Percentiles rank a stretch among this genome's conserved stretches.
Conservation (phyloP, 169 alveolate genomes). For the Cryptosporidium ubiquitum region DNA sequence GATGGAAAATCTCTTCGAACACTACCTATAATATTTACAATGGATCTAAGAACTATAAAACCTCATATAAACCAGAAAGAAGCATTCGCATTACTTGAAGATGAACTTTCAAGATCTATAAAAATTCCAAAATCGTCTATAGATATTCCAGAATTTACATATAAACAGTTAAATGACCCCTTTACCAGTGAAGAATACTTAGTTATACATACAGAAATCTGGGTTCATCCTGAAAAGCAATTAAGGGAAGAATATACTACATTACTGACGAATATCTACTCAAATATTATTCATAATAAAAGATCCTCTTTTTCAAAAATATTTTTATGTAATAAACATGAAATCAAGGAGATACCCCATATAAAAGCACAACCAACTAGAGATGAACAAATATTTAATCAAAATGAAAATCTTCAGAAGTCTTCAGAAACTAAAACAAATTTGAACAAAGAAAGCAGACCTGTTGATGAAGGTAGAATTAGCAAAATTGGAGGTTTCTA, state of each 20-base stretch:
- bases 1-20: neutral
- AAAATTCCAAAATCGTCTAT: constrained; percentile 23
- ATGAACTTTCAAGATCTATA: constrained; percentile 34
- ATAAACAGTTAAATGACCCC: constrained; percentile 39
- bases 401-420: neutral
- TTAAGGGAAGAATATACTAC: constrained; percentile 26
- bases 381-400: neutral
- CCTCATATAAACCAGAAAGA: constrained; percentile 41
- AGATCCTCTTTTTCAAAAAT: constrained; percentile 39
- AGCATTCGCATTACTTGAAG: constrained; percentile 43
- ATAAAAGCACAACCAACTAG: neutral
- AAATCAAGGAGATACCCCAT: constrained; percentile 38
- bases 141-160: constrained; percentile 64
- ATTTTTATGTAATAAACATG: constrained; percentile 39
- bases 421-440: neutral
- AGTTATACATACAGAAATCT: constrained; percentile 29
- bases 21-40: constrained; percentile 43
- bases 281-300: constrained; percentile 49
- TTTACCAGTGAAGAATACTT: constrained; percentile 14
- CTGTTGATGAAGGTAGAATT: constrained; percentile 44
- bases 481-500: constrained; percentile 35
- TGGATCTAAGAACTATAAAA: constrained; percentile 33
- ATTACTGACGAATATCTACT: constrained; percentile 31
- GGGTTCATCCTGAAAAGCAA: constrained; percentile 53
- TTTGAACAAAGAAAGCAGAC: neutral